Conservation (phyloP, 1,284 basidiomycete species). For the Cryptococcus maquisensis region DNA sequence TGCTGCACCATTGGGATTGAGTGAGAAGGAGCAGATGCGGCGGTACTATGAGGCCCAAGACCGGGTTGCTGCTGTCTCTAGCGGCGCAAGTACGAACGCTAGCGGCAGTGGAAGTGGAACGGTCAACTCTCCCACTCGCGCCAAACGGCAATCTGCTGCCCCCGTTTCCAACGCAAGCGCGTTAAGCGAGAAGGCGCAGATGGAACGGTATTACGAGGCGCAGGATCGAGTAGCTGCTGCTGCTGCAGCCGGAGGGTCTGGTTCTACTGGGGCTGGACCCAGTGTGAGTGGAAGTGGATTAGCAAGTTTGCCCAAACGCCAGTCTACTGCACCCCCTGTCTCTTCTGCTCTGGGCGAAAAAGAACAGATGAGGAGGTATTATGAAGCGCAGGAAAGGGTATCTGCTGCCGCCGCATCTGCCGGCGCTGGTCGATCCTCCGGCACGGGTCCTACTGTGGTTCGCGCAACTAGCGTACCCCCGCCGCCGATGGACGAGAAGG, state of each 20-base stretch:
- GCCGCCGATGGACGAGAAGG: conserved; percentile 36
- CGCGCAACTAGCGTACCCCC: neutral
- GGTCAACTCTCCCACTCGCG: too few relatives aligned
- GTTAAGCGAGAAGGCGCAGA: conserved; percentile 43
- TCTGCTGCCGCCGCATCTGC: conserved; percentile 1
- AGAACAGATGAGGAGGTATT: conserved; percentile 35
- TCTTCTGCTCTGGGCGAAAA: conserved; percentile 25
- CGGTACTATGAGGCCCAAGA: conserved; percentile 58
- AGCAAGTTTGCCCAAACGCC: neutral
- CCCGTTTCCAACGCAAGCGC: neutral
- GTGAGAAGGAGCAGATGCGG: conserved; percentile 33
- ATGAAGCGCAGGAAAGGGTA: conserved; percentile 28
- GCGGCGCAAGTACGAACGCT: neutral
- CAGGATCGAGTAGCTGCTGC: conserved; percentile 51
- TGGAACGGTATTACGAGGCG: conserved; percentile 54
- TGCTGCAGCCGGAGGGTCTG: neutral
- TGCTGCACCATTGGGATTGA: too few relatives aligned
- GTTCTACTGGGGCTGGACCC: neutral
- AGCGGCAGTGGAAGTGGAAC: neutral
- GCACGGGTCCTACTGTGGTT: neutral
- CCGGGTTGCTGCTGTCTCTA: conserved; percentile 12
- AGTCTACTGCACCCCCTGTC: neutral
- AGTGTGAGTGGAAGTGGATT: neutral
- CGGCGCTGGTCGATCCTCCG: neutral
- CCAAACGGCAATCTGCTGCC: neutral